Evolutionary conservation across 2,329 filamentous ascomycete genomes (phyloP).

Genomic region (Stagonosporopsis cucurbitacearum): DNA sequence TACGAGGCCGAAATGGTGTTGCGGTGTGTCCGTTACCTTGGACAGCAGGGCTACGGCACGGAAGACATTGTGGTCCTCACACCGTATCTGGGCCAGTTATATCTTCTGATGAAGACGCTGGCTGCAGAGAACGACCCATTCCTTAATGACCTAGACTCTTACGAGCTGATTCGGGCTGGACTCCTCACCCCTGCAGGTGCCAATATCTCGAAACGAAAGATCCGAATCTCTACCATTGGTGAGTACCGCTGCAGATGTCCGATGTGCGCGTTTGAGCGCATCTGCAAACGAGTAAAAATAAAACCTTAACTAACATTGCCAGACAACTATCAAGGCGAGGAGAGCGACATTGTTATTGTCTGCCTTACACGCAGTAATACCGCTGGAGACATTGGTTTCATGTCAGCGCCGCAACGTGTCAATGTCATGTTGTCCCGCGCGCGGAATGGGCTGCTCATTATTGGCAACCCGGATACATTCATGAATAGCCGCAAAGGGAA

Average conservation of each 20-base stretch:
- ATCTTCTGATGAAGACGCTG: slow-evolving; percentile 62
- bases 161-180: slow-evolving; percentile 68
- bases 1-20: slow-evolving; percentile 73
- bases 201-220: slow-evolving; percentile 57
- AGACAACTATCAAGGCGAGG: slow-evolving; percentile 79
- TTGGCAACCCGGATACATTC: slow-evolving; percentile 74
- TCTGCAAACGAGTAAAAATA: too few species aligned
- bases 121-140: slow-evolving; percentile 66
- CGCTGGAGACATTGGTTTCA: slow-evolving; percentile 72
- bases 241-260: background rate
- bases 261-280: background rate
- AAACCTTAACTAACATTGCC: background rate
- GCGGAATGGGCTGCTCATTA: slow-evolving; percentile 68
- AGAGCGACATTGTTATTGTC: slow-evolving; percentile 73
- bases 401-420: slow-evolving; percentile 68
- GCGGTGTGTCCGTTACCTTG: slow-evolving; percentile 69
- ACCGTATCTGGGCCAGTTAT: slow-evolving; percentile 74
- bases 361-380: slow-evolving; percentile 72
- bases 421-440: slow-evolving; percentile 75
- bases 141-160: slow-evolving; percentile 72
- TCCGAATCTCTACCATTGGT: slow-evolving; percentile 72
- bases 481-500: slow-evolving; percentile 64
- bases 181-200: slow-evolving; percentile 62
- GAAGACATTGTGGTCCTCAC: slow-evolving; percentile 72
- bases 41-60: slow-evolving; percentile 73